Evolutionary conservation across 2,329 filamentous ascomycete species (phyloP), one percentile per base, ranked within the genome.

Genomic region (Cadophora sp.): DNA sequence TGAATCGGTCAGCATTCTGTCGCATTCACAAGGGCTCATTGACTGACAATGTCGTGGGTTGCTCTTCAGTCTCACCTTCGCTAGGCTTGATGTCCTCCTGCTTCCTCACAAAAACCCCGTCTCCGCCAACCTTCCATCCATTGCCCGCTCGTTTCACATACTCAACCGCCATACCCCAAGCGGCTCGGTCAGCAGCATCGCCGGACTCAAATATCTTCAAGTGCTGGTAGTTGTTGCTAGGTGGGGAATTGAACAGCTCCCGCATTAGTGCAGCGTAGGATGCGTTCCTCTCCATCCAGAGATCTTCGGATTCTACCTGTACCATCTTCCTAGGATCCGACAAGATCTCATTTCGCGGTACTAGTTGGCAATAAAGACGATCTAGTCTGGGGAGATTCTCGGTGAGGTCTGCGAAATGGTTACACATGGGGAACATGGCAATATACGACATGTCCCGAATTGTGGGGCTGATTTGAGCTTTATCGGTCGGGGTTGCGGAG

Each of bases 351-450:
- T 73, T 74, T 47, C 73, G 70, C 1, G 83, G 83, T 2, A 81
- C 80, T 14, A 85, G 69, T 62, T 88, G 87, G 14, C 89, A 77
- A 64, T 82, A 88, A 0, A 91, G 77, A 14, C 79, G 80, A 50
- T 84, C 80, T 3, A 91, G 72, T 13, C 78, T 81, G 0, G 83
- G 83, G 68, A 89, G 81, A 66, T 81, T 72, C 1, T 78, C 75
- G 1, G 87, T 76, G 1, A 86, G 78, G 53, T 78, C 79, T 47
- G 83, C 78, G 59, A 91, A 82, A 74, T 92, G 89, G 6, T 84
- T 83, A 58, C 84, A 82, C 43, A 89, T 86, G 0, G 91, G 90
- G 71, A 92, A 93, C 8, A 91, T 85, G 45, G 87, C 88, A 3
- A 89, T 83, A 74, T 91, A 92, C 64, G 80, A 81, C 58, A 91